Base-by-base conservation (phyloP, 352 stramenopile genomes). In the Pythium brachiatum region DNA sequence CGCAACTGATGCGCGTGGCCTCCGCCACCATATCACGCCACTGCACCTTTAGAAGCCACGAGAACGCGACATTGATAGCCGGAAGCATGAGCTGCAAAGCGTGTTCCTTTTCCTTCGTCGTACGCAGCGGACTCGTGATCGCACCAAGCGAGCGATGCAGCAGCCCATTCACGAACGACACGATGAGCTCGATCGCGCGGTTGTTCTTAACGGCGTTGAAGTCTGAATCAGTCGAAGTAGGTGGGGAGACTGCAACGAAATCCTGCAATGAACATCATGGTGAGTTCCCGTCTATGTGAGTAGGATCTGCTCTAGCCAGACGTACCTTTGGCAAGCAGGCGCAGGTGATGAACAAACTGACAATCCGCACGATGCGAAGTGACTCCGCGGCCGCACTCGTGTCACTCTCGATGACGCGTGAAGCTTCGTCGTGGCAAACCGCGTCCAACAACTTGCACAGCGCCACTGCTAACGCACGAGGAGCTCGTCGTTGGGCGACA, bases 31-130 rank as follows among this genome's bases (percentile, higher is more conserved):
- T 60, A 0, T 61, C 47, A 21, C 53, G 26, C 64, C 58, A 71
- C 25, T 31, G 29, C 26, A 62, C 36, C 16, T 52, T 53, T 3
- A 20, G 15, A 0, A 67, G 54, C 64, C 64, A 71, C 18, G 43
- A 11, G 15, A 66, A 65, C 27, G 58, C 57, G n/a, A 64, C 23
- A 9, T 57, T 71, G 34, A 71, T 47, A 6, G 58, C 6, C 12
- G 64, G 64, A 4, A 71, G 39, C 50, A 71, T 60, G 4, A 71
- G 46, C 51, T 66, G 56, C 8, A 67, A 38, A 1, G 47, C 53
- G 27, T 51, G 48, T 21, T 64, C 56, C 23, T 64, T 71, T 29
- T 64, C 26, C 6, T 31, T 48, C n/a, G n/a, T 16, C 7, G 21
- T 43, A 9, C 46, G 34, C 12, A 71, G 23, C 1, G 64, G 64